These are phyloP conservation scores for Diaporthe destruens DNA, from an alignment of 2,329 filamentous ascomycete species.

Conservation along the genomic window DNA sequence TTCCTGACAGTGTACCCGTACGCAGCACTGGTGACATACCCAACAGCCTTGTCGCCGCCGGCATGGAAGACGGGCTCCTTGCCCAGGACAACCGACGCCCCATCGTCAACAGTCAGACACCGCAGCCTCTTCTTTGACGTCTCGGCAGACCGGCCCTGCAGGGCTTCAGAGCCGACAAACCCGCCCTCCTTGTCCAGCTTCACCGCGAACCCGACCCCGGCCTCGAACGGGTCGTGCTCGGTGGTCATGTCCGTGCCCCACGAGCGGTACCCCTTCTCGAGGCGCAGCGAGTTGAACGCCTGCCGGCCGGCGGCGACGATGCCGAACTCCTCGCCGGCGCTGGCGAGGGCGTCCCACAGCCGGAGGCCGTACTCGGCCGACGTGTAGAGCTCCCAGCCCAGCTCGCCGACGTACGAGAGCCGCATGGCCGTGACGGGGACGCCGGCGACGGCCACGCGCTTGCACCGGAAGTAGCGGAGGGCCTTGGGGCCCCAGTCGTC, in stretches of 20 bases:
- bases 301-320: constrained; percentile 69
- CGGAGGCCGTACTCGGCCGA: constrained; percentile 69
- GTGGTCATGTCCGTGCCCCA: constrained; percentile 71
- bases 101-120: constrained; percentile 68
- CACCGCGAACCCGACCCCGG: constrained; percentile 66
- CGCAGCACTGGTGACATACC: constrained; percentile 72
- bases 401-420: constrained; percentile 71
- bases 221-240: constrained; percentile 72
- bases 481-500: constrained; percentile 61
- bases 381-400: constrained; percentile 73
- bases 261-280: constrained; percentile 71
- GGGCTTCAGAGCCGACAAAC: constrained; percentile 65
- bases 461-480: constrained; percentile 64
- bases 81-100: constrained; percentile 67
- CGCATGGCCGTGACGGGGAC: constrained; percentile 69
- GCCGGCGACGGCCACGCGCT: constrained; percentile 62
- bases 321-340: constrained; percentile 66
- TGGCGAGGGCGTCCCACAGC: constrained; percentile 70
- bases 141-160: constrained; percentile 57
- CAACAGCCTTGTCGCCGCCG: constrained; percentile 55
- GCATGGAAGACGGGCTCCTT: constrained; percentile 71
- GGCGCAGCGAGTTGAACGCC: constrained; percentile 68
- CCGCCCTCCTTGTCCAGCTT: constrained; percentile 57
- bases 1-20: constrained; percentile 71
- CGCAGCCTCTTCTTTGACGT: constrained; percentile 54